phyloP scores from a whole-genome alignment of 1,284 basidiomycete species.

The Volvariella surrecta region DNA sequence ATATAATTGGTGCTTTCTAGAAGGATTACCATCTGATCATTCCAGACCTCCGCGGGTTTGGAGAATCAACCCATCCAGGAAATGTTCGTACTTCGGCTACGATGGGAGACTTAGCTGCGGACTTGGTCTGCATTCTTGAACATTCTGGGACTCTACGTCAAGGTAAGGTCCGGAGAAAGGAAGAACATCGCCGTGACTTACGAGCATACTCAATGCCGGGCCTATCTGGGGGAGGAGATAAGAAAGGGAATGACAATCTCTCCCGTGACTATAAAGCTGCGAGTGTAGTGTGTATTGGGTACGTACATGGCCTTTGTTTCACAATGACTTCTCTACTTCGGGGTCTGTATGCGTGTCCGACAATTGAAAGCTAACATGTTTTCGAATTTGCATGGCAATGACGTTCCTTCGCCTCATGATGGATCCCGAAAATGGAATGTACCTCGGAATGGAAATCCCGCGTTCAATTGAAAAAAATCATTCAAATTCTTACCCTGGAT shows the following conservation, averaged over 20 bases:
- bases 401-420: no score
- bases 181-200: no score
- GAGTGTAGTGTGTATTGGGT: constrained; percentile 53
- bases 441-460: no score
- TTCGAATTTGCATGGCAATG: no score
- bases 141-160: constrained; percentile 32
- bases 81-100: constrained; percentile 51
- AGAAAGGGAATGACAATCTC: no score
- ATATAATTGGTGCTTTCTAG: constrained; percentile 19
- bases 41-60: constrained; percentile 61
- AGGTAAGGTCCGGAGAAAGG: background rate
- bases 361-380: no score
- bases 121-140: constrained; percentile 51
- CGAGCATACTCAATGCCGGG: no score
- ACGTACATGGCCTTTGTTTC: constrained; percentile 9
- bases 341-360: no score
- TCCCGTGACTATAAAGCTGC: no score
- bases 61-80: constrained; percentile 52
- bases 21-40: constrained; percentile 49
- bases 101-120: constrained; percentile 49
- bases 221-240: no score
- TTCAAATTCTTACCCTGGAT: background rate
- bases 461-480: no score
- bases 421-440: no score
- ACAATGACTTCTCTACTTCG: constrained; percentile 2